Base-by-base conservation (phyloP, 2,329 filamentous ascomycete genomes). In the Aspergillus sclerotialis region DNA sequence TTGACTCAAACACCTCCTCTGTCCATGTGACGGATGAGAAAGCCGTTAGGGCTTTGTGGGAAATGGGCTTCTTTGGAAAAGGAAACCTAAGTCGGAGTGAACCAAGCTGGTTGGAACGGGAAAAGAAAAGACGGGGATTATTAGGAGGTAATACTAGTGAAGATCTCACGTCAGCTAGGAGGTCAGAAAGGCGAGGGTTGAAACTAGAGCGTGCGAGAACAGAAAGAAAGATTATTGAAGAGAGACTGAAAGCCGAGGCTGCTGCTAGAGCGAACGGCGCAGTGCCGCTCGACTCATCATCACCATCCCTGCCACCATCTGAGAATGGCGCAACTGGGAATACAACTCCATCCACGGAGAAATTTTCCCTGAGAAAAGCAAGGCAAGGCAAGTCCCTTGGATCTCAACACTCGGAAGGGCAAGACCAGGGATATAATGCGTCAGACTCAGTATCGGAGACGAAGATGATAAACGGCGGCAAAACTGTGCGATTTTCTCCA, bases 1-100 rank as follows among this genome's bases (percentile, higher is more conserved):
- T 90, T 72, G 90, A 87, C n/a, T 64, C 76, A 2, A 76, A 82
- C 37, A 93, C 87, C 3, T 78, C 81, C 18, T 92, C 88, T 0
- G 75, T 98, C 11, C 86, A 94, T 55, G 73, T 98, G 37, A 86
- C 78, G 12, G 82, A 95, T 57, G 69, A 78, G 16, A 70, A 72
- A 36, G 81, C 86, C 3, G 81, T 93, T 42, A 74, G 83, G 35
- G 86, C 82, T 1, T 64, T 98, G 15, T 98, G 93, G 92, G 85
- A 94, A 61, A 86, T 93, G 66, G 92, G 92, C 4, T 98, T 98
- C 64, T 98, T 90, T 61, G 93, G 93, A 30, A 95, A 95, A 61
- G 92, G 92, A 28, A 90, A 72, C 49, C 68, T 96, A 38, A 95
- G 89, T 66, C 79, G 93, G 50, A 95, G 89, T 69, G 90, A 98